These are phyloP conservation scores for Plasmodium knowlesi DNA, from an alignment of 169 alveolate species.

Conservation along the genomic window DNA sequence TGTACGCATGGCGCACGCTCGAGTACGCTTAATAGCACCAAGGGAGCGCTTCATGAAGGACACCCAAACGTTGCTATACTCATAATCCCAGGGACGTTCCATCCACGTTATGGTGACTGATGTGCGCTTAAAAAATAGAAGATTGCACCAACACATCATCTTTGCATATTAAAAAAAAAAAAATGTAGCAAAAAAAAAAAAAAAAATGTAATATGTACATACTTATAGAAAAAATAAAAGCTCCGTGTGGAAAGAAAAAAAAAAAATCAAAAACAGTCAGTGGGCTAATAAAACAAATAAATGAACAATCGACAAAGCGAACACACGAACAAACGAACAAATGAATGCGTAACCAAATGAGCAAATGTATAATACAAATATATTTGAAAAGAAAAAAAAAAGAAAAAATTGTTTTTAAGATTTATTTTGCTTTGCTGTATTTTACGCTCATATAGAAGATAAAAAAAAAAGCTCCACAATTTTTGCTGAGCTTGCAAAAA, in stretches of 20 bases:
- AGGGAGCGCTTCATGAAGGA: not conserved
- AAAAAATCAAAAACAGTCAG: not conserved
- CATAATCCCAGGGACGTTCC: not conserved
- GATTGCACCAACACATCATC: not conserved
- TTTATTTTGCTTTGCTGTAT: not conserved
- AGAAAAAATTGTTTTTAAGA: not conserved
- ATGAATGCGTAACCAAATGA: not conserved
- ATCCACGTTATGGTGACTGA: not conserved
- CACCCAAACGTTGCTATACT: not conserved
- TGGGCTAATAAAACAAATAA: not conserved
- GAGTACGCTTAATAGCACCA: not conserved
- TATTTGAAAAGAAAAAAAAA: not conserved
- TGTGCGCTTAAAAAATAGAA: not conserved
- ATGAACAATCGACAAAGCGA: not conserved
- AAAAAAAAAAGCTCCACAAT: not conserved
- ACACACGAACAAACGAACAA: not conserved
- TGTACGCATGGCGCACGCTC: not conserved
- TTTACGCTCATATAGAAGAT: not conserved
- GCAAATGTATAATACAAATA: not conserved
- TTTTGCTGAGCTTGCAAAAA: not conserved
- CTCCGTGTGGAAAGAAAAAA: not conserved
- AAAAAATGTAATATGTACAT: not conserved
- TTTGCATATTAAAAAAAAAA: not conserved
- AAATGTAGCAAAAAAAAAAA: not conserved
- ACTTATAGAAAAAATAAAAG: slow-evolving; percentile 1